A percentile compares a stretch with the other conserved stretches of the same genome.
Evolutionary conservation across 768 basidiomycete species (phyloP).

Genomic region (Pleurotus pulmonarius): DNA sequence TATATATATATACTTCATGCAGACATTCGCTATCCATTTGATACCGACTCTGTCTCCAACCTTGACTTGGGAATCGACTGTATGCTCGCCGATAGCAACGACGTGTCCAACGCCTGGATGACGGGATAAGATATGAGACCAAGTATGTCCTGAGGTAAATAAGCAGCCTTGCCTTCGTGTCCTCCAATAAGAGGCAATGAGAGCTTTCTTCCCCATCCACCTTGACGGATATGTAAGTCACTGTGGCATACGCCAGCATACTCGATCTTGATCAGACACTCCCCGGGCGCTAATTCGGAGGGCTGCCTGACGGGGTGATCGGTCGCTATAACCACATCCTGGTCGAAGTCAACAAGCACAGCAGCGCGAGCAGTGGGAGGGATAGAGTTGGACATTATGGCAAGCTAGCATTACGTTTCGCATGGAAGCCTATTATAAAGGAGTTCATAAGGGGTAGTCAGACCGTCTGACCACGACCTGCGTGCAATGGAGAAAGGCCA

Average conservation of each 20-base stretch:
- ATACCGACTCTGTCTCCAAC: slow-evolving; percentile 77
- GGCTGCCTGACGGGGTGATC: slow-evolving; percentile 58
- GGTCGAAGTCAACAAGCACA: slow-evolving; percentile 24
- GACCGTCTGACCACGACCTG: background rate
- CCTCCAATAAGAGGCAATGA: slow-evolving; percentile 65
- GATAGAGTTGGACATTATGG: slow-evolving; percentile 14
- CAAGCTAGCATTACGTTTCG: background rate
- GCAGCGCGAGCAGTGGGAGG: slow-evolving; percentile 35
- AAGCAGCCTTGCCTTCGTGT: slow-evolving; percentile 47
- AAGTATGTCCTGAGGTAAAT: background rate
- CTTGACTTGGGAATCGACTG: slow-evolving; percentile 43
- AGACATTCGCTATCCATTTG: slow-evolving; percentile 57
- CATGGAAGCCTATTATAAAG: background rate
- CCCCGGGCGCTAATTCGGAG: slow-evolving; percentile 51
- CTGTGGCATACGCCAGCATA: slow-evolving; percentile 69
- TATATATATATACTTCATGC: slow-evolving; percentile 26
- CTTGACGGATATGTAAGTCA: slow-evolving; percentile 64
- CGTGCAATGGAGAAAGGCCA: background rate
- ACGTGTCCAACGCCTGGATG: slow-evolving; percentile 54
- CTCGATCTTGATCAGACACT: slow-evolving; percentile 70
- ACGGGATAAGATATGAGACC: too few relatives aligned
- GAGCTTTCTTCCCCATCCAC: slow-evolving; percentile 58
- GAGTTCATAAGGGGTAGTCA: background rate
- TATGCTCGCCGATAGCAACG: slow-evolving; percentile 71
- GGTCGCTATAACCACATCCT: slow-evolving; percentile 26